Evolutionary conservation across 1,284 basidiomycete genomes (phyloP), one percentile per base, ranked within the genome.

Genomic region (Neolentinus lepideus): DNA sequence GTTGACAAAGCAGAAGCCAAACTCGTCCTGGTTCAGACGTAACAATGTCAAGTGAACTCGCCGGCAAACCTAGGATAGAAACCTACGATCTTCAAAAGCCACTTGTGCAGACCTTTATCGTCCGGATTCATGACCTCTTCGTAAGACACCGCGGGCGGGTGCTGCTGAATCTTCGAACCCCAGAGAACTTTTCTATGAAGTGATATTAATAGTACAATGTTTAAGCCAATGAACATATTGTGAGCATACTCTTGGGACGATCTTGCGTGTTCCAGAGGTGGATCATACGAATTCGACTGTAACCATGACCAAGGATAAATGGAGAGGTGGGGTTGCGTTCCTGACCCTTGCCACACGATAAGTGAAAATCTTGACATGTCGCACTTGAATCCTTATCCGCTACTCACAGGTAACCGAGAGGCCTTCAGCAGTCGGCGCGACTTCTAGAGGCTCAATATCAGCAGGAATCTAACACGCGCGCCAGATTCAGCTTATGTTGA

Each of bases 251-350:
- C 27, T 38, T 19, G 45, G 22, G 47, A 31, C 38, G 9, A 61
- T 26, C 4, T 48, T 59, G 64, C 31, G 59, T 63, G 29, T 54
- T 55, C 54, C 61, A 66, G 58, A 1, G 79, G 74, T 11, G 90
- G 89, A 58, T 92, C 85, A 64, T 94, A 92, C 2, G 88, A 85
- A 63, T 90, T 83, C 59, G 71, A 67, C 63, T 78, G 76, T 2
- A 95, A 75, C 92, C 92, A 95, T 53, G 80, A 75, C 92, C 92
- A 93, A 0, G 94, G 92, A 65, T 91, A 97, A 52, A 88, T 64
- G 0, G 92, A 95, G 22, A 78, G 67, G 66, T 96, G 93, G 1
- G 75, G 73, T 36, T 76, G 70, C 0, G 78, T 71, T 10, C 81
- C 76, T 10, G 82, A 79, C 90, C 87, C 82, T 89, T 58, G 59